Percentiles rank a stretch among this genome's conserved stretches.
phyloP scores from a whole-genome alignment of 306 rosid species.

The Cucurbita ficifolia region DNA sequence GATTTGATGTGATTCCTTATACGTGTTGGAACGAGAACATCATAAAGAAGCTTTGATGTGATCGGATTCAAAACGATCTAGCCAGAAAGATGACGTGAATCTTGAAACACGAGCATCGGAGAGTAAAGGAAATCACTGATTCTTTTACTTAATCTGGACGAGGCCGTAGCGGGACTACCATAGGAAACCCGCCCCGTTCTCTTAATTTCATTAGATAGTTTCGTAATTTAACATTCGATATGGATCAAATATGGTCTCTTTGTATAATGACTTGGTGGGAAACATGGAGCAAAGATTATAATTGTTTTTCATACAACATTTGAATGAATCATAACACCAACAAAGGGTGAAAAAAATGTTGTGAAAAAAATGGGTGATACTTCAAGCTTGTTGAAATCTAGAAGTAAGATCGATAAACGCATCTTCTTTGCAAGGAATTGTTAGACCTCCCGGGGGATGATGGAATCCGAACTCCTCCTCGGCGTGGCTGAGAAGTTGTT shows the following conservation, averaged over 20 bases:
- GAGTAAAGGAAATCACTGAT: too few relatives aligned
- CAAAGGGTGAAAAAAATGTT: constrained; percentile 1
- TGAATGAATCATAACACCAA: constrained; percentile 5
- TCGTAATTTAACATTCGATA: too few relatives aligned
- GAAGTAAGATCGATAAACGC: constrained; percentile 20
- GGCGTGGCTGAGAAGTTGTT: constrained; percentile 12
- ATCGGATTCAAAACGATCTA: too few relatives aligned
- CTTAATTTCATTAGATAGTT: too few relatives aligned
- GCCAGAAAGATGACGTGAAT: too few relatives aligned
- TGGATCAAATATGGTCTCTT: not conserved
- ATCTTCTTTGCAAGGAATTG: constrained; percentile 34
- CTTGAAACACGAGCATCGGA: too few relatives aligned
- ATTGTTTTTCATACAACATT: not conserved
- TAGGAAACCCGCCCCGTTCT: too few relatives aligned
- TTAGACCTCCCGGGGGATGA: constrained; percentile 36
- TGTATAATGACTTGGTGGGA: not conserved
- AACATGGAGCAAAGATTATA: not conserved
- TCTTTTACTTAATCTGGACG: too few relatives aligned
- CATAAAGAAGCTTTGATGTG: too few relatives aligned
- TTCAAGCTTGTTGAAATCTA: not conserved
- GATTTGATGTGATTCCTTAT: too few relatives aligned
- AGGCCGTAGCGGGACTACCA: too few relatives aligned
- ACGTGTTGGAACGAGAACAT: too few relatives aligned
- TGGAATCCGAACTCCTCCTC: constrained; percentile 36
- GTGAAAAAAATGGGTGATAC: not conserved